phyloP scores from a whole-genome alignment of 2,329 filamentous ascomycete species.

The Penicillium sp. region DNA sequence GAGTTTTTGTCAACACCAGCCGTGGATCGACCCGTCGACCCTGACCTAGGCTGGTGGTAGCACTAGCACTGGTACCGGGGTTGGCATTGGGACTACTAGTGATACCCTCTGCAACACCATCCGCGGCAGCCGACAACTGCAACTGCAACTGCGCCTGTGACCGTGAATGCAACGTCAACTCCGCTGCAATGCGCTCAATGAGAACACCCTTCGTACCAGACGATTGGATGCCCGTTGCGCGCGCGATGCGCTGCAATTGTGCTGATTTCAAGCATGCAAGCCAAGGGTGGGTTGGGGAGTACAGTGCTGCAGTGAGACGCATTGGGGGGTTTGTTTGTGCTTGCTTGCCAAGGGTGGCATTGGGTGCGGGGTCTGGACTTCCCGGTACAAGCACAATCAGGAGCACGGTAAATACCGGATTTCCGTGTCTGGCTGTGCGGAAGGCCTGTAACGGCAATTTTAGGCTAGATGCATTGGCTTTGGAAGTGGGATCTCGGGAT shows the following conservation, averaged over 20 bases:
- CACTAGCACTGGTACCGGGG: background rate
- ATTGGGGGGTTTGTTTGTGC: constrained; percentile 5
- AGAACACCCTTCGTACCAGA: constrained; percentile 61
- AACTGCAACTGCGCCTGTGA: background rate
- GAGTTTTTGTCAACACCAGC: background rate
- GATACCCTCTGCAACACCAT: background rate
- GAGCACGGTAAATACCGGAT: background rate
- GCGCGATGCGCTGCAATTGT: constrained; percentile 59
- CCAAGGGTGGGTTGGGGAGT: constrained; percentile 21
- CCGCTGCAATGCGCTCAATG: constrained; percentile 47
- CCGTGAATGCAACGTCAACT: constrained; percentile 12
- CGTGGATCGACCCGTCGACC: background rate
- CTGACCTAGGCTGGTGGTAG: background rate
- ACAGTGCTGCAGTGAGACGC: constrained; percentile 8
- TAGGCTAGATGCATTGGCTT: background rate
- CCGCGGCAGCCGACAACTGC: background rate
- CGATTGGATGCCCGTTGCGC: constrained; percentile 57
- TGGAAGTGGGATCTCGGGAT: background rate
- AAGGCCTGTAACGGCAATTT: background rate
- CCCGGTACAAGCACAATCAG: background rate
- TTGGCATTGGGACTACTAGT: background rate
- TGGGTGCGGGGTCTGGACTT: background rate
- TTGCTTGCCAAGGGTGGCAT: background rate
- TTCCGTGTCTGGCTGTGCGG: background rate
- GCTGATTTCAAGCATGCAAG: constrained; percentile 48